Base-by-base conservation (phyloP, 345 rosid genomes). In the Populus ilicifolia region DNA sequence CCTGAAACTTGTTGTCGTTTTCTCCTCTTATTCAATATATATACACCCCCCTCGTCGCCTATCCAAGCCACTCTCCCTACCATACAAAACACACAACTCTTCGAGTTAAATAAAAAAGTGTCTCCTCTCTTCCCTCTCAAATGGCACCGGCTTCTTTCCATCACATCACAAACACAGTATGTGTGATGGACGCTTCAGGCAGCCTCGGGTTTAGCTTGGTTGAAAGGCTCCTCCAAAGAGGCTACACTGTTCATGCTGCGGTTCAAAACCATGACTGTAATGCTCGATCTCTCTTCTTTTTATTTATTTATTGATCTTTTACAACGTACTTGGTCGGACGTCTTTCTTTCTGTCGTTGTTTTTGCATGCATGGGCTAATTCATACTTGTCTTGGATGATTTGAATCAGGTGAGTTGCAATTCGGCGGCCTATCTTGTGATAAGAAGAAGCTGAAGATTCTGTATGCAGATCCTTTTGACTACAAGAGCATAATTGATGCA, bases 181-280 rank as follows among this genome's bases (percentile, higher is more conserved):
- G 93, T 69, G 93, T 90, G 68, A 88, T 88, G 91, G 91, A 88
- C 48, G 91, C 93, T 48, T 88, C 91, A 0, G 87, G 93, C 73
- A 74, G 33, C 67, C 85, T 90, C 7, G 93, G 91, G 75, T 86
- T 85, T 39, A 21, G 80, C 78, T 82, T 90, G 25, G 88, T 88
- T 21, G 77, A 75, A 27, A 83, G 81, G 29, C 86, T 90, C 72
- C 80, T 88, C 75, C 78, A 61, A 0, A 81, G 88, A 64, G 91
- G 93, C 48, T 90, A 87, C 83, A 83, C 85, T 59, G 93, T 90
- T 54, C 91, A 90, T 72, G 93, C 91, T 38, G 88, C 88, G 11
- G 75, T 85, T 30, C 91, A 90, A 46, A 75, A 59, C 75, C 83
- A 80, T 73, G 88, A 89, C 86, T 52, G 41, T 59, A 59, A 59